A percentile compares a stretch with the other conserved stretches of the same genome.
phyloP scores from a whole-genome alignment of 2,329 filamentous ascomycete genomes.

The Curvularia verruculosa region DNA sequence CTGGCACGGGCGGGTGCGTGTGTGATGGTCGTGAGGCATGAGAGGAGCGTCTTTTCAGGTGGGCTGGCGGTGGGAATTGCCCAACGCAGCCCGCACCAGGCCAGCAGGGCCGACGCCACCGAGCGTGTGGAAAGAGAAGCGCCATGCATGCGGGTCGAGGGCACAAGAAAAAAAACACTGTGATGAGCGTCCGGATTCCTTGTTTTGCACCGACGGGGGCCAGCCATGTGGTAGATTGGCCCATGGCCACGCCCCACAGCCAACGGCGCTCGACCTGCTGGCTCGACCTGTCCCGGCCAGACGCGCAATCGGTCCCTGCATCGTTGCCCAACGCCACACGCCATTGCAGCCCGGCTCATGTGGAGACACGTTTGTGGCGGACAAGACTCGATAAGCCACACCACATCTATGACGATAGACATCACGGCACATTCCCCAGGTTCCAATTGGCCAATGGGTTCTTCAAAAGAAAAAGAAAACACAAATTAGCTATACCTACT shows the following conservation, averaged over 20 bases:
- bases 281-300: no score
- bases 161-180: background rate
- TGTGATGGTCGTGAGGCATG: background rate
- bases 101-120: background rate
- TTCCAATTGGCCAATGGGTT: background rate
- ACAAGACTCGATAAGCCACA: no score
- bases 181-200: background rate
- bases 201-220: background rate
- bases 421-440: no score
- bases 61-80: background rate
- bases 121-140: background rate
- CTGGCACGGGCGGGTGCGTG: background rate
- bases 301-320: conserved; percentile 7
- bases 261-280: no score
- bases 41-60: background rate
- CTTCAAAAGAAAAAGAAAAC: no score
- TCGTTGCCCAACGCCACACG: conserved; percentile 4
- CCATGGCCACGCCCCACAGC: no score
- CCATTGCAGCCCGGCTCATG: conserved; percentile 3
- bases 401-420: no score
- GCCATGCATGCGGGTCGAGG: background rate
- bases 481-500: conserved; percentile 17
- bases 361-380: conserved; percentile 1
- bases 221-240: no score
- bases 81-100: background rate